Evolutionary conservation across 2,329 filamentous ascomycete genomes (phyloP).

Genomic region (Dactylellina cionopaga): DNA sequence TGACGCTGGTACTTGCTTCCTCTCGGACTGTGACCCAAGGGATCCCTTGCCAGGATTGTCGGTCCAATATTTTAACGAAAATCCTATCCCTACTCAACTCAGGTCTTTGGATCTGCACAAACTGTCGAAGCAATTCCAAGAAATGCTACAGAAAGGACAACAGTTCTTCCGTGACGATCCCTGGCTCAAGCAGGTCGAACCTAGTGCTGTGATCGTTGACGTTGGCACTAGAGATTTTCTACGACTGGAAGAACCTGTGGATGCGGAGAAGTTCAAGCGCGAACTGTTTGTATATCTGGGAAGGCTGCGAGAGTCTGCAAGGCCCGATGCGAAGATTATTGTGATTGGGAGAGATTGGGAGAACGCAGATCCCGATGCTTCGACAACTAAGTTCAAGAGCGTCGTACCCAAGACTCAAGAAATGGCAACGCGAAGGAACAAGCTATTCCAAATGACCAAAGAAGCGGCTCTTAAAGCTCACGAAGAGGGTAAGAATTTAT

Average conservation of each 20-base stretch:
- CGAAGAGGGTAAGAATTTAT: constrained; percentile 38
- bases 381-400: constrained; percentile 29
- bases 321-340: constrained; percentile 54
- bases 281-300: constrained; percentile 54
- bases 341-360: constrained; percentile 52
- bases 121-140: constrained; percentile 46
- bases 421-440: constrained; percentile 26
- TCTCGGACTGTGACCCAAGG: constrained; percentile 21
- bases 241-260: constrained; percentile 40
- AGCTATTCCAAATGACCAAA: constrained; percentile 53
- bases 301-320: constrained; percentile 52
- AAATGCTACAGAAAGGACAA: constrained; percentile 39
- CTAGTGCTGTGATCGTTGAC: constrained; percentile 53
- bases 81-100: constrained; percentile 48
- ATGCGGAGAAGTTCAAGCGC: constrained; percentile 48
- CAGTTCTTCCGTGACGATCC: constrained; percentile 48
- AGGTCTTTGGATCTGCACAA: constrained; percentile 39
- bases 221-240: constrained; percentile 55
- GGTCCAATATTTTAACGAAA: constrained; percentile 55
- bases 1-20: constrained; percentile 50
- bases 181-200: constrained; percentile 23
- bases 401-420: constrained; percentile 25
- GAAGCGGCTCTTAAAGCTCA: constrained; percentile 35
- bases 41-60: constrained; percentile 37
- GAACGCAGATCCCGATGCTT: constrained; percentile 33